Base-by-base conservation (phyloP, 1,284 basidiomycete species). In the Ceratobasidium sp. region DNA sequence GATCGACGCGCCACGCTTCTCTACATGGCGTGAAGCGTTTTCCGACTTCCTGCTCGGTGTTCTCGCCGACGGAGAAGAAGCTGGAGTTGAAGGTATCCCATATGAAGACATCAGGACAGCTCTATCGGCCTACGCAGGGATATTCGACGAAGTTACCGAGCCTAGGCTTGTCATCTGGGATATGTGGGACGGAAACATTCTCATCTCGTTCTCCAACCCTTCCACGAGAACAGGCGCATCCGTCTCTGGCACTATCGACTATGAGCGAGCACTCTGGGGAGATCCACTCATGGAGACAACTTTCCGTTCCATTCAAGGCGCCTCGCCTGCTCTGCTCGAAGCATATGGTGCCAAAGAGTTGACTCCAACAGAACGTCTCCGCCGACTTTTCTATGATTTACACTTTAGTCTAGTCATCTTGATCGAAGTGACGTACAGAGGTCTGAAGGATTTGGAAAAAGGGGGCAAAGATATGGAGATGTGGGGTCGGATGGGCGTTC, bases 401-500 rank as follows among this genome's bases (percentile, higher is more conserved):
- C 65, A 69, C 39, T 34, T 69, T n/a, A 55, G 65, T 32, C 52
- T 69, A 52, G 53, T 69, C 21, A 57, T 52, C 50, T 10, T 69
- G 52, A 69, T 69, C 65, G 65, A 69, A 28, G 52, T 57, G n/a
- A 69, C 65, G 26, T 69, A 57, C 57, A 55, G 65, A 18, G 65
- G 65, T 14, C 18, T 69, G 34, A 41, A 57, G 30, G 65, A 69
- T 39, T 23, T 69, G 14, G 65, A 57, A 23, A 32, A 69, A 5
- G 65, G 65, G 2, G 65, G 65, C n/a, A 69, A 69, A 50, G 65
- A 69, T 57, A 69, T 69, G 65, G 52, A 69, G 39, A 53, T 36
- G 34, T 69, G 52, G 48, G 65, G 65, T 10, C n/a, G 65, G 52
- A 57, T 57, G 65, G 65, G 65, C 9, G 30, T 57, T 36, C 50